Base-by-base conservation (phyloP, 768 basidiomycete species). In the Hemileccinum rubropunctum region DNA sequence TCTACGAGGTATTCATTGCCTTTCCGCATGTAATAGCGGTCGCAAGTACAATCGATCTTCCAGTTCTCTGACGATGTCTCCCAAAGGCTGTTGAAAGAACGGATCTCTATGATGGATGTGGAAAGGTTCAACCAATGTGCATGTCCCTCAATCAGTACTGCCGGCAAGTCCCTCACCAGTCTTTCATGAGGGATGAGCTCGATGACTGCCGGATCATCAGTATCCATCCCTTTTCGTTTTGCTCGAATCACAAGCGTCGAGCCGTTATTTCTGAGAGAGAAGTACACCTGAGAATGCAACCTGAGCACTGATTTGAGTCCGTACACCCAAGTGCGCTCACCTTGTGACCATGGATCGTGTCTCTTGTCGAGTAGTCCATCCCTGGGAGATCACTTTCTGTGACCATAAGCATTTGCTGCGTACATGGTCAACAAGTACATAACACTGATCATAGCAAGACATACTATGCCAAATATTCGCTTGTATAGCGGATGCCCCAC, bases 51-150 rank as follows among this genome's bases (percentile, higher is more conserved):
- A 18, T 32, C 33, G 2, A 68, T 39, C 3, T 11, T 37, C 66
- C 68, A 68, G 15, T 68, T 59, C 3, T 53, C 45, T 0, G 47
- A 26, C 0, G 56, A 62, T 2, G 34, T 9, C 4, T 45, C 32
- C 68, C 66, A 69, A 0, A 45, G 15, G 5, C 20, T 42, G 3
- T 62, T 38, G 1, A 59, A 35, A n/a, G 64, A 59, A 2, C 62
- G 59, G 14, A 69, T 47, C 39, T 68, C 68, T 4, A 69, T 50
- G 38, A 53, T 17, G 1, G 40, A 40, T 0, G 51, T 56, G 11
- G 41, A n/a, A 2, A 68, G 46, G n/a, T 64, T 52, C 15, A 70
- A 41, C 68, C 68, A 70, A 48, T 68, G 68, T 21, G 32, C 55
- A 7, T 59, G 54, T 3, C 43, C 53, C 6, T 54, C 28, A 10